Evolutionary conservation across 805 yeast genomes (phyloP).

Genomic region (Saccharomyces paradoxus): DNA sequence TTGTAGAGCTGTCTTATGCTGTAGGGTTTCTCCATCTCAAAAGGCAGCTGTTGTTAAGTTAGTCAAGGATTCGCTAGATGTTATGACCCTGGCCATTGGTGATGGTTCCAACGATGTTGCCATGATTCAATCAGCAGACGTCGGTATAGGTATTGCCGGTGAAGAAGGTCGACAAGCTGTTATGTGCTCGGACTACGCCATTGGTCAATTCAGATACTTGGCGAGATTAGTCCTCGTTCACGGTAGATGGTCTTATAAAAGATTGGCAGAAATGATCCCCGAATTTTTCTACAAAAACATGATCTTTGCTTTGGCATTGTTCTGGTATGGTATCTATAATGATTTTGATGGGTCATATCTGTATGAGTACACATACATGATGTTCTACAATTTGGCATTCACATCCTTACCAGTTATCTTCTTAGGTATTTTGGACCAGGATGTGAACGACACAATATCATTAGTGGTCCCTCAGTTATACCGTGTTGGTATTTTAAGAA

Average conservation of each 20-base stretch:
- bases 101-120: slow-evolving; percentile 89
- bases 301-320: slow-evolving; percentile 61
- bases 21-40: slow-evolving; percentile 84
- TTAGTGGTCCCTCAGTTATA: slow-evolving; percentile 68
- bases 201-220: slow-evolving; percentile 73
- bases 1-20: slow-evolving; percentile 74
- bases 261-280: slow-evolving; percentile 79
- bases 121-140: slow-evolving; percentile 82
- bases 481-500: slow-evolving; percentile 60
- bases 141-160: slow-evolving; percentile 87
- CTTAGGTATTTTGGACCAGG: slow-evolving; percentile 74
- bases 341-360: slow-evolving; percentile 75
- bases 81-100: slow-evolving; percentile 82
- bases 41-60: slow-evolving; percentile 76
- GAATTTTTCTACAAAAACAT: slow-evolving; percentile 74
- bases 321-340: slow-evolving; percentile 72
- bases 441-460: slow-evolving; percentile 62
- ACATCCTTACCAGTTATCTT: slow-evolving; percentile 76
- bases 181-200: slow-evolving; percentile 80
- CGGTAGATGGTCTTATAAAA: slow-evolving; percentile 81
- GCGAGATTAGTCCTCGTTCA: slow-evolving; percentile 62
- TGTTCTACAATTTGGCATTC: slow-evolving; percentile 76
- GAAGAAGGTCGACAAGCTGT: slow-evolving; percentile 88
- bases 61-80: slow-evolving; percentile 66
- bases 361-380: slow-evolving; percentile 69